phyloP scores from a whole-genome alignment of 768 basidiomycete species.

The Trametes cinnabarina region DNA sequence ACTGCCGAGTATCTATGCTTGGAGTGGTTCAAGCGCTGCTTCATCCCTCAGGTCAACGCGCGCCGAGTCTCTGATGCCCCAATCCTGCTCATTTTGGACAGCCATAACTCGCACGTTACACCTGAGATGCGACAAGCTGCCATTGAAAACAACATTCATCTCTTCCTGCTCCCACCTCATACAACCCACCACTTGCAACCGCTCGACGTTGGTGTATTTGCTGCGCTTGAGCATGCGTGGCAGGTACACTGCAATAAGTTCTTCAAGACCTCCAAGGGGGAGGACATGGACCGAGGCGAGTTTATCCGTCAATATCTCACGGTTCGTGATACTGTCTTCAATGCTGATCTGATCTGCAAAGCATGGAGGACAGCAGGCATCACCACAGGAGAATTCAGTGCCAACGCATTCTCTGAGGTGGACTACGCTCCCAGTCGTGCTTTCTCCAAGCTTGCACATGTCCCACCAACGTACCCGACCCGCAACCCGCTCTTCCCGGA shows the following conservation, averaged over 20 bases:
- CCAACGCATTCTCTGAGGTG: background rate
- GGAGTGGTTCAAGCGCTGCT: constrained; percentile 39
- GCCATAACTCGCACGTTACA: constrained; percentile 43
- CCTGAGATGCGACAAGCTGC: constrained; percentile 28
- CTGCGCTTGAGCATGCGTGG: constrained; percentile 32
- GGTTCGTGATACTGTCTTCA: background rate
- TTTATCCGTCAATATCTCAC: background rate
- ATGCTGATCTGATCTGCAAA: background rate
- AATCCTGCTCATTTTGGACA: constrained; percentile 42
- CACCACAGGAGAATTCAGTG: background rate
- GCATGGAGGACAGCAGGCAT: background rate
- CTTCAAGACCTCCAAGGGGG: background rate
- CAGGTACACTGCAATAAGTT: background rate
- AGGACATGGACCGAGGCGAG: background rate
- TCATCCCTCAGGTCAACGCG: constrained; percentile 36
- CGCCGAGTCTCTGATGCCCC: constrained; percentile 27
- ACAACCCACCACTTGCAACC: constrained; percentile 44
- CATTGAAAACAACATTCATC: constrained; percentile 27
- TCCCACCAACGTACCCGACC: background rate
- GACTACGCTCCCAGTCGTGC: background rate
- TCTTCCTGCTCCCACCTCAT: constrained; percentile 40
- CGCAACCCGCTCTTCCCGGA: background rate
- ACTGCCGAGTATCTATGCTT: constrained; percentile 35
- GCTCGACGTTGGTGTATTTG: constrained; percentile 42
- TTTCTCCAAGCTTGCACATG: background rate